Evolutionary conservation across 306 rosid genomes (phyloP).

Genomic region (Fragaria vesca): DNA sequence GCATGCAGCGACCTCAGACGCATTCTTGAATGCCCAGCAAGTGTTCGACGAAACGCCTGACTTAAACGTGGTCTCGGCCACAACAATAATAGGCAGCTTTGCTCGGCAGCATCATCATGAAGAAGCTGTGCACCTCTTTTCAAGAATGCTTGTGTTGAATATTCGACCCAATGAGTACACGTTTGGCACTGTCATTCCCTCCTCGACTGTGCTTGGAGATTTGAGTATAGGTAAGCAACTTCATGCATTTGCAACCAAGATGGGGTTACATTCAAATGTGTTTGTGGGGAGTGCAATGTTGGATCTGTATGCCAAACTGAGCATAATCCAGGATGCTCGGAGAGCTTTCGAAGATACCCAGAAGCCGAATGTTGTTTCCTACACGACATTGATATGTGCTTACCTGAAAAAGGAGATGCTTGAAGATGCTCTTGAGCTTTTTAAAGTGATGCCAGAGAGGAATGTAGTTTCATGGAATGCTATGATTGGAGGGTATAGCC

Average conservation of each 20-base stretch:
- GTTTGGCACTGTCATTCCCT: conserved; percentile 64
- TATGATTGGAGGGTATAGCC: conserved; percentile 80
- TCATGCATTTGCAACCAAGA: conserved; percentile 62
- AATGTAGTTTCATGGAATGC: conserved; percentile 86
- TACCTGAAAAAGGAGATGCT: conserved; percentile 56
- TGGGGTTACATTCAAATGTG: conserved; percentile 50
- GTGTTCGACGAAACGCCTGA: conserved; percentile 63
- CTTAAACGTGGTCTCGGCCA: conserved; percentile 56
- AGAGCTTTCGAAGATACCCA: conserved; percentile 55
- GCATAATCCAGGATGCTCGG: conserved; percentile 52
- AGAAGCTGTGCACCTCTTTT: conserved; percentile 58
- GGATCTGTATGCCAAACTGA: conserved; percentile 72
- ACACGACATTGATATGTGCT: conserved; percentile 71
- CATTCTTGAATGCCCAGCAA: conserved; percentile 47
- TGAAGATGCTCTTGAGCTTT: conserved; percentile 60
- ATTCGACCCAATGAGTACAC: conserved; percentile 74
- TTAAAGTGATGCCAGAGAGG: conserved; percentile 67
- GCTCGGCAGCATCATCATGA: conserved; percentile 41
- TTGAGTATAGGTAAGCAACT: conserved; percentile 57
- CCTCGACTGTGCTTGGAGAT: conserved; percentile 44
- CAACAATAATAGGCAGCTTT: conserved; percentile 51
- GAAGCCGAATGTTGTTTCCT: conserved; percentile 76
- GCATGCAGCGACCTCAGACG: conserved; percentile 17
- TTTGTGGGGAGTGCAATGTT: conserved; percentile 79
- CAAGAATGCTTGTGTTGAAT: conserved; percentile 51